A percentile compares a stretch with the other conserved stretches of the same genome.
Evolutionary conservation across 148 eudicot genomes (phyloP).

Genomic region (Rhododendron mucronatum): DNA sequence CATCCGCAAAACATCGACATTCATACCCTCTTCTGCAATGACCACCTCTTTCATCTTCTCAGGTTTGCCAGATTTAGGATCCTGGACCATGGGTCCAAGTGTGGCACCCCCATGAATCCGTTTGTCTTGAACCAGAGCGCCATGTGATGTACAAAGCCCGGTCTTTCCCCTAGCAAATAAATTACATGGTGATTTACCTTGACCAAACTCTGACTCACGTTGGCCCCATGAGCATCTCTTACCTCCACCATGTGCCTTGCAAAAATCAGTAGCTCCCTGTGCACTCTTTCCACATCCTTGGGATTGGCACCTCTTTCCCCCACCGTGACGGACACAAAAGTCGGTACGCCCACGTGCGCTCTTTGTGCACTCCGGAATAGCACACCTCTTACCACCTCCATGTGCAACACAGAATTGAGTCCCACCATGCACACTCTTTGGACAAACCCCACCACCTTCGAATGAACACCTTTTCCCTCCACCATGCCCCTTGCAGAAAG

Average conservation of each 20-base stretch:
- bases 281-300: constrained; percentile 91
- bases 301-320: constrained; percentile 83
- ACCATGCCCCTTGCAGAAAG: constrained; percentile 95
- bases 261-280: constrained; percentile 97
- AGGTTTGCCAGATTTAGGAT: constrained; percentile 22
- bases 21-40: constrained; percentile 29
- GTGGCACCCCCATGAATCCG: constrained; percentile 95
- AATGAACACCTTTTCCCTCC: constrained; percentile 95
- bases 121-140: constrained; percentile 82
- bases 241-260: constrained; percentile 99
- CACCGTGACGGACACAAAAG: constrained; percentile 95
- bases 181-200: constrained; percentile 50
- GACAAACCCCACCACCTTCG: constrained; percentile 60
- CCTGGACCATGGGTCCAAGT: constrained; percentile 54
- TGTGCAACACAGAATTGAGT: constrained; percentile 92
- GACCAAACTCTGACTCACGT: constrained; percentile 54
- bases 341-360: constrained; percentile 94
- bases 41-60: constrained; percentile 25
- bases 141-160: constrained; percentile 69
- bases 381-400: constrained; percentile 98
- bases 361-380: constrained; percentile 65
- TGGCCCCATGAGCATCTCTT: constrained; percentile 92
- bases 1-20: constrained; percentile 21
- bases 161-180: constrained; percentile 83
- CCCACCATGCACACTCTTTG: constrained; percentile 97